These are phyloP conservation scores for Kondoa malvinella DNA, from an alignment of 768 basidiomycete species.

Conservation along the genomic window DNA sequence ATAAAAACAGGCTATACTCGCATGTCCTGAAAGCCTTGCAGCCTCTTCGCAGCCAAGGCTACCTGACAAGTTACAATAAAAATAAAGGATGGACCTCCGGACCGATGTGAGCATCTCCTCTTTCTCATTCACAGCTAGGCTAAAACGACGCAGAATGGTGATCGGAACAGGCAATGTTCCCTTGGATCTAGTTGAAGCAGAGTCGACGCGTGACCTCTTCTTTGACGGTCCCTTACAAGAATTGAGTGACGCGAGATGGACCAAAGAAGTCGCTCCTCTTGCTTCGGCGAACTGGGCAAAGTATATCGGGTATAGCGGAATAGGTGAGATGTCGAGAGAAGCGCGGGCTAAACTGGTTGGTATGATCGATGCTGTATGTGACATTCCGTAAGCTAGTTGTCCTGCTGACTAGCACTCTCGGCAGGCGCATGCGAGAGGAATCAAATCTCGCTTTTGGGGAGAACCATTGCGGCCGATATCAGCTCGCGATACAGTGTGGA, in stretches of 20 bases:
- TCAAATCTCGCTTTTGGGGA: slow-evolving; percentile 16
- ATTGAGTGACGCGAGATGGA: slow-evolving; percentile 1
- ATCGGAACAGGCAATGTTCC: slow-evolving; percentile 7
- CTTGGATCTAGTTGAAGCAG: slow-evolving; percentile 4
- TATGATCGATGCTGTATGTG: background rate
- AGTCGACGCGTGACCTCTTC: slow-evolving; percentile 14
- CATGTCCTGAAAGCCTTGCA: slow-evolving; percentile 9
- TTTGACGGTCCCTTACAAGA: slow-evolving; percentile 15
- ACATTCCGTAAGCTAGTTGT: too few relatives aligned
- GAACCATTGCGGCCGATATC: background rate
- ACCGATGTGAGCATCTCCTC: background rate
- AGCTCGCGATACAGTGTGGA: background rate
- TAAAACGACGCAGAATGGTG: too few relatives aligned
- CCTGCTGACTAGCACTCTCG: too few relatives aligned
- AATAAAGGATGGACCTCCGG: background rate
- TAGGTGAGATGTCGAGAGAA: background rate
- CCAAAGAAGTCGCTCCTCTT: background rate
- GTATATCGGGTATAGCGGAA: background rate
- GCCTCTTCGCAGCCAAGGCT: slow-evolving; percentile 8
- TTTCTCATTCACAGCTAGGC: slow-evolving; percentile 7
- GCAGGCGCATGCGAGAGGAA: slow-evolving; percentile 14
- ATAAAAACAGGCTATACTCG: background rate
- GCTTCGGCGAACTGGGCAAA: slow-evolving; percentile 5
- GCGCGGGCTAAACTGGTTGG: background rate
- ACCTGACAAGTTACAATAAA: slow-evolving; percentile 2